A percentile compares a stretch with the other conserved stretches of the same genome.
Evolutionary conservation across 176 grass and related monocot species (phyloP).

Genomic region (Dendrocalamus sinicus): DNA sequence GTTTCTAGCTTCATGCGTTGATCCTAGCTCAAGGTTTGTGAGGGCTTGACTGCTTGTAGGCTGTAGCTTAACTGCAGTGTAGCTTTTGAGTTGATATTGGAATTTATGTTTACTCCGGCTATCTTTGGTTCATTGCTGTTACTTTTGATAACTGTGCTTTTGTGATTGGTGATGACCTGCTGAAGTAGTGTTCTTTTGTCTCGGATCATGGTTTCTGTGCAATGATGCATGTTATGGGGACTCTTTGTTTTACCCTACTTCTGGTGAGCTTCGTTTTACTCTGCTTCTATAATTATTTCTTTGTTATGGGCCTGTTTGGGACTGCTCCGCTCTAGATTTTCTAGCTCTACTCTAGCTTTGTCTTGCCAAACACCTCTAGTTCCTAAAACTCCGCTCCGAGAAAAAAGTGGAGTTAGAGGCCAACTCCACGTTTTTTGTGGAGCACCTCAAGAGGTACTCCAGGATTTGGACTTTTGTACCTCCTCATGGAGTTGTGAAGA

Average conservation of each 20-base stretch:
- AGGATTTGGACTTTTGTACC: too few relatives aligned
- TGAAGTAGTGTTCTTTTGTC: not conserved
- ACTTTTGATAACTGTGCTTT: not conserved
- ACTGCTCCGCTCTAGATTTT: too few relatives aligned
- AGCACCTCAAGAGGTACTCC: too few relatives aligned
- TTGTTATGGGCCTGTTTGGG: too few relatives aligned
- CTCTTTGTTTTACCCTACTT: not conserved
- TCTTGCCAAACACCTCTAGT: too few relatives aligned
- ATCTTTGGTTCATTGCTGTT: not conserved
- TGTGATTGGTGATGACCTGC: not conserved
- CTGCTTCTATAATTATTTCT: not conserved
- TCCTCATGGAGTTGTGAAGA: too few relatives aligned
- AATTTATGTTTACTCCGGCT: not conserved
- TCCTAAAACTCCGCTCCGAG: too few relatives aligned
- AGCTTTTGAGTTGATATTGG: not conserved
- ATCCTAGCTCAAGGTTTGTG: not conserved
- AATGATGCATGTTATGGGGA: not conserved
- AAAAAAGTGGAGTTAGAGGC: too few relatives aligned
- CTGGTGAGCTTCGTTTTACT: not conserved
- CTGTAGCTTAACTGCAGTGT: not conserved
- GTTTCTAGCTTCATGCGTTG: not conserved
- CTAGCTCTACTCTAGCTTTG: too few relatives aligned
- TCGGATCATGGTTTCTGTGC: not conserved
- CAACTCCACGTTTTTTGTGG: too few relatives aligned
- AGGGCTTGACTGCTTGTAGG: not conserved